Evolutionary conservation across 495 filamentous ascomycete species (phyloP).

Genomic region (Trichoderma gamsii): DNA sequence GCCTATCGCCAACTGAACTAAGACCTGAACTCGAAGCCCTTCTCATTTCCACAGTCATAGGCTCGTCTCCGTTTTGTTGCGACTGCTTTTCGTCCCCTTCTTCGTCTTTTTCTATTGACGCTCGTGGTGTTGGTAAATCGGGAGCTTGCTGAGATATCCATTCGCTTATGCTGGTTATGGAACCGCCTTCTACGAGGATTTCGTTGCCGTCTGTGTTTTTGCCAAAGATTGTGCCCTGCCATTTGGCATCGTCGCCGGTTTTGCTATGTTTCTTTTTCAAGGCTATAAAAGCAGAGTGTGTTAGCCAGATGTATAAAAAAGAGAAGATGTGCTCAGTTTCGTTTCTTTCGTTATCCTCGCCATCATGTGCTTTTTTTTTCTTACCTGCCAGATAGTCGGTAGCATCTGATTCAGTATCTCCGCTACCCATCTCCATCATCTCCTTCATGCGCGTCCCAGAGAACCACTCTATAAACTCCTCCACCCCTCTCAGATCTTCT

Average conservation of each 20-base stretch:
- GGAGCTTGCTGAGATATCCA: slow-evolving; percentile 44
- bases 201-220: slow-evolving; percentile 59
- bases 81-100: slow-evolving; percentile 20
- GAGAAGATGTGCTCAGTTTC: neutral
- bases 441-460: slow-evolving; percentile 60
- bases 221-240: slow-evolving; percentile 72
- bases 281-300: slow-evolving; percentile 30
- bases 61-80: neutral
- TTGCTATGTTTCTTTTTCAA: slow-evolving; percentile 84
- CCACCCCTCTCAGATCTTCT: slow-evolving; percentile 70
- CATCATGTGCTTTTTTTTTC: slow-evolving; percentile 1
- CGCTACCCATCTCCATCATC: slow-evolving; percentile 56
- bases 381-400: slow-evolving; percentile 68
- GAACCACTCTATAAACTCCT: slow-evolving; percentile 69
- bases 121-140: neutral
- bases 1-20: slow-evolving; percentile 44
- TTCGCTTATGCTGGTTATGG: slow-evolving; percentile 56
- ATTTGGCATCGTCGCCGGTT: slow-evolving; percentile 70
- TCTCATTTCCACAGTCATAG: slow-evolving; percentile 20
- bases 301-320: neutral
- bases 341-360: neutral
- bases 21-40: slow-evolving; percentile 45
- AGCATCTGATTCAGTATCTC: slow-evolving; percentile 44
- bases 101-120: slow-evolving; percentile 21
- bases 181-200: slow-evolving; percentile 65